Conservation (phyloP, 2,329 filamentous ascomycete genomes). For the Dactylonectria estremocensis region DNA sequence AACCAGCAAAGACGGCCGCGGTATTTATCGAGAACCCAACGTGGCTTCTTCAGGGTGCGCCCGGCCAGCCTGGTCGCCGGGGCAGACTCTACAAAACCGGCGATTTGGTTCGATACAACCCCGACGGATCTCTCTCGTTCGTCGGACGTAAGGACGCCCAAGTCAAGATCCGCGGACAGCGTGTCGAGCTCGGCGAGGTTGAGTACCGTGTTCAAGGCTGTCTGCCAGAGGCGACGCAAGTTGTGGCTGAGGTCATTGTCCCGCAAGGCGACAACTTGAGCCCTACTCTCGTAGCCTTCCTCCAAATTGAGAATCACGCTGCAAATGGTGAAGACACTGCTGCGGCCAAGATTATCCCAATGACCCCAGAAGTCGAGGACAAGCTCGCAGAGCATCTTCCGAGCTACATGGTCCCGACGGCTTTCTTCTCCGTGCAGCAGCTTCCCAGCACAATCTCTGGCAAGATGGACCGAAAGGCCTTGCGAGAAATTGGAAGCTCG, state of each 20-base stretch:
- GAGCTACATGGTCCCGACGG: slow-evolving; percentile 39
- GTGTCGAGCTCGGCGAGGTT: slow-evolving; percentile 62
- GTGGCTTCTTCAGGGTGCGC: slow-evolving; percentile 1
- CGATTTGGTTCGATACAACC: slow-evolving; percentile 60
- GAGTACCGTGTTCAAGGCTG: slow-evolving; percentile 34
- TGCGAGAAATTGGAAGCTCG: slow-evolving; percentile 25
- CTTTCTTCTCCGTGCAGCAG: slow-evolving; percentile 28
- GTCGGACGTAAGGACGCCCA: slow-evolving; percentile 70
- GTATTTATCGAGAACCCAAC: neutral
- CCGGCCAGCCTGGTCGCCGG: slow-evolving; percentile 1
- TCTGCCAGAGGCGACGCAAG: neutral
- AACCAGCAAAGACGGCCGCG: neutral
- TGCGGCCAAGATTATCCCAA: neutral
- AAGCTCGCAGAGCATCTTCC: slow-evolving; percentile 26
- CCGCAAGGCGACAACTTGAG: slow-evolving; percentile 17
- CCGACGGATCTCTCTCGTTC: slow-evolving; percentile 58
- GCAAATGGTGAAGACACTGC: neutral
- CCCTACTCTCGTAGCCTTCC: slow-evolving; percentile 19
- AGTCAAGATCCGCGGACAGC: slow-evolving; percentile 71
- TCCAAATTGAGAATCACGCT: neutral
- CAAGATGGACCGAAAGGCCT: slow-evolving; percentile 34
- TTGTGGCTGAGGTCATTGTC: slow-evolving; percentile 23
- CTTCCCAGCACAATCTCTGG: slow-evolving; percentile 36
- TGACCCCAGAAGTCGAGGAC: slow-evolving; percentile 4
- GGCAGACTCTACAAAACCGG: slow-evolving; percentile 61